Conservation (phyloP, 2,329 filamentous ascomycete species). For the Fusarium scirpi region DNA sequence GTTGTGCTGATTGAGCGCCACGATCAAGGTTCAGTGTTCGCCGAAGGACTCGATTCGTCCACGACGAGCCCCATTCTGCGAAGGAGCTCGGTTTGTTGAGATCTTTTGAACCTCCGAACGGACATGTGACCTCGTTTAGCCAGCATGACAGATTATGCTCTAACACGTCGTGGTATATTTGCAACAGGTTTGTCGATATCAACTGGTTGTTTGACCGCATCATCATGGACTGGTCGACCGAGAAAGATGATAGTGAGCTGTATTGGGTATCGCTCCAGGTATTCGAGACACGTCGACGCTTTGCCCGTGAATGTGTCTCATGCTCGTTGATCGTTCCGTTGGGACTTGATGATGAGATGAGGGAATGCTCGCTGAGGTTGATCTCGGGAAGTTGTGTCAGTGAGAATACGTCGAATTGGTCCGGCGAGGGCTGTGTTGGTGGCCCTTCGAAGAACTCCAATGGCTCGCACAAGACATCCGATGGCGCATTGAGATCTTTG, state of each 20-base stretch:
- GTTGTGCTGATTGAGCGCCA: constrained; percentile 53
- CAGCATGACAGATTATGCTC: constrained; percentile 65
- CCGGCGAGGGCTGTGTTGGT: neutral
- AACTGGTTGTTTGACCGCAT: constrained; percentile 49
- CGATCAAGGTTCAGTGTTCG: constrained; percentile 61
- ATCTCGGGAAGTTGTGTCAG: constrained; percentile 4
- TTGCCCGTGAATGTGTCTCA: constrained; percentile 7
- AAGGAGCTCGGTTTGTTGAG: neutral
- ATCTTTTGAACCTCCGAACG: constrained; percentile 50
- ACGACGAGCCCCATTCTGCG: constrained; percentile 52
- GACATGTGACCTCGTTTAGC: constrained; percentile 64
- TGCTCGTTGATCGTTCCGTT: neutral
- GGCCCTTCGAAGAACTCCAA: constrained; percentile 15
- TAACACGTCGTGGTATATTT: constrained; percentile 65
- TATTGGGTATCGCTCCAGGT: constrained; percentile 14
- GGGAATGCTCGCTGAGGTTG: neutral
- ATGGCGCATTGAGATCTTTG: neutral
- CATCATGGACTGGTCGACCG: constrained; percentile 42
- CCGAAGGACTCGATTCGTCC: constrained; percentile 61
- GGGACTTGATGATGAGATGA: neutral
- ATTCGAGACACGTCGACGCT: constrained; percentile 4
- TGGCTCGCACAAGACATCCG: neutral
- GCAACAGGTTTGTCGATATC: constrained; percentile 58
- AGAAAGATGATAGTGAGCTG: constrained; percentile 25
- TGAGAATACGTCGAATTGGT: neutral